These are phyloP conservation scores for Vaccinium macrocarpon DNA, from an alignment of 148 eudicot genomes.

Conservation along the genomic window DNA sequence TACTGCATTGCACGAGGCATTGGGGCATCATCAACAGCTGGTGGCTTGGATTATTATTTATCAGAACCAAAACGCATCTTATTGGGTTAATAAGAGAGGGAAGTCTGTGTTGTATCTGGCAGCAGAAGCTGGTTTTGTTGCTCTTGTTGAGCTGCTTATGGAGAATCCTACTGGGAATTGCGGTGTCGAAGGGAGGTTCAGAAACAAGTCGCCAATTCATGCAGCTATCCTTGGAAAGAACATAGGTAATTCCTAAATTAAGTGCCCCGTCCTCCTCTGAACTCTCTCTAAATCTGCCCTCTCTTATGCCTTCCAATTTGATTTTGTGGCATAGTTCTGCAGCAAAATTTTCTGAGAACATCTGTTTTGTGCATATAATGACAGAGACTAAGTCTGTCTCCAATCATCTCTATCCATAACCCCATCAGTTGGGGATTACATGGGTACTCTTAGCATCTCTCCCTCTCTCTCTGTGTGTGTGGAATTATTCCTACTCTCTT, in stretches of 20 bases:
- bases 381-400: no score
- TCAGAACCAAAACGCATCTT: conserved; percentile 9
- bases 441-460: no score
- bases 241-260: conserved; percentile 12
- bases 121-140: conserved; percentile 26
- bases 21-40: conserved; percentile 18
- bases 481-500: no score
- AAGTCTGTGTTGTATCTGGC: conserved; percentile 34
- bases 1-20: conserved; percentile 32
- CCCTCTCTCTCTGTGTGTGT: no score
- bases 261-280: background rate
- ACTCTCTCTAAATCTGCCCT: background rate
- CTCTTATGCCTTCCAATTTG: no score
- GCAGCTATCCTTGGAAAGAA: conserved; percentile 28
- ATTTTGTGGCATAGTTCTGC: no score
- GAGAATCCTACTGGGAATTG: conserved; percentile 22
- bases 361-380: no score
- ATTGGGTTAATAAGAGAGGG: conserved; percentile 23
- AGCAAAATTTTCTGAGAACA: no score
- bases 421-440: no score
- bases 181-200: conserved; percentile 3
- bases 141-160: conserved; percentile 20
- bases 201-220: conserved; percentile 25
- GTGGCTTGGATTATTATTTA: conserved; percentile 25
- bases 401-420: no score